Base-by-base conservation (phyloP, 257 asterid species). In the Solanum chiquidenum region DNA sequence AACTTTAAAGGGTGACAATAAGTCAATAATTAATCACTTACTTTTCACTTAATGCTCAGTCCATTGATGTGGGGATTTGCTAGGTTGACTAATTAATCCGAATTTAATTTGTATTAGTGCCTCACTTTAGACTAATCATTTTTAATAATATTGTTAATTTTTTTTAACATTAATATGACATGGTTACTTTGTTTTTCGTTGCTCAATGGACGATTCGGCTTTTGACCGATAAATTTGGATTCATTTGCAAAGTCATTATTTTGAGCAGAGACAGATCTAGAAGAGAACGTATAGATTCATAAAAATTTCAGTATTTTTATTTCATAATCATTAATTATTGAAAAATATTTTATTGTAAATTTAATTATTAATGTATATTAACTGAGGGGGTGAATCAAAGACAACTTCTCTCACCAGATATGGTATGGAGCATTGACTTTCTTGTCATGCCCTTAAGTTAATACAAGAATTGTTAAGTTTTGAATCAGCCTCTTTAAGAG, bases 41-140 rank as follows among this genome's bases (percentile, higher is more conserved):
- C 66, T 79, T 79, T 79, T 79, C 38, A 27, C 64, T 29, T 46
- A 82, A 49, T 82, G 68, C 85, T 82, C 85, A 40, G 38, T 82
- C 85, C 85, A 80, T 46, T 46, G 62, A 44, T 46, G 2, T 29
- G 40, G 85, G 42, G 85, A 27, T 85, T 85, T 16, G 27, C 44
- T 82, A 55, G 85, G 68, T 86, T 86, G 64, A 86, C 88, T 75
- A 86, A 74, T 33, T 75, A 75, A 74, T 68, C 60, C 42, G 5
- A 49, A 34, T 74, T 52, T 5, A 49, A 49, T 49, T 72, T 72
- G 42, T 25, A 12, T 33, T 74, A 74, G 52, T 74, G 49, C 52
- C 1, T 74, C 82, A 73, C 82, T 73, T 73, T 73, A 35, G 49
- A 73, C 49, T 73, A 35, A 34, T 73, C 44, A 73, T 35, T 73